phyloP scores from a whole-genome alignment of 139 green algal genomes.

The Pseudopediastrum boryanum region DNA sequence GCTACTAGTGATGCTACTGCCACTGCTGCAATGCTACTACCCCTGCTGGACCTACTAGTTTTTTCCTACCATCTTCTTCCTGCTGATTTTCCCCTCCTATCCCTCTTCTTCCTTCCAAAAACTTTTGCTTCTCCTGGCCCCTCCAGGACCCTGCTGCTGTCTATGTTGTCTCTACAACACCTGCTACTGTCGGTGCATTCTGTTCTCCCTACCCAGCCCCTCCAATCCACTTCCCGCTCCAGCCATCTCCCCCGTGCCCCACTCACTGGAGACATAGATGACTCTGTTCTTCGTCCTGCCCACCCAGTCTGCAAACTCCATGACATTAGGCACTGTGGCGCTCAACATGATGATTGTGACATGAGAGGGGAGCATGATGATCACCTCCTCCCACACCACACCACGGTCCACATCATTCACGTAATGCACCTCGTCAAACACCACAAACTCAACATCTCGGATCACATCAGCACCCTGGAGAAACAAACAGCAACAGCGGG shows the following conservation, averaged over 20 bases:
- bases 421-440: constrained; percentile 99
- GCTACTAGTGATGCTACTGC: no score
- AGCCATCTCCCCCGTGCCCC: background rate
- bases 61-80: no score
- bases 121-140: no score
- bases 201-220: no score
- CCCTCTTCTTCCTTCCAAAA: no score
- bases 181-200: no score
- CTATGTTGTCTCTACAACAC: no score
- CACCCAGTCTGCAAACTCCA: constrained; percentile 98
- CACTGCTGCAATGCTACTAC: no score
- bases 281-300: constrained; percentile 91
- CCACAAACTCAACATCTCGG: constrained; percentile 94
- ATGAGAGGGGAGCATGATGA: constrained; percentile 98
- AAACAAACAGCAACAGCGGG: no score
- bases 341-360: constrained; percentile 93
- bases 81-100: no score
- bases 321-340: constrained; percentile 96
- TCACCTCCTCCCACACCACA: constrained; percentile 86
- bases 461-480: constrained; percentile 85
- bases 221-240: background rate
- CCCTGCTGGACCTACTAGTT: no score
- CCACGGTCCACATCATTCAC: constrained; percentile 94
- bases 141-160: no score
- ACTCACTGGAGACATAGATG: constrained; percentile 81